phyloP scores from a whole-genome alignment of 345 rosid species.

The Hibiscus trionum region DNA sequence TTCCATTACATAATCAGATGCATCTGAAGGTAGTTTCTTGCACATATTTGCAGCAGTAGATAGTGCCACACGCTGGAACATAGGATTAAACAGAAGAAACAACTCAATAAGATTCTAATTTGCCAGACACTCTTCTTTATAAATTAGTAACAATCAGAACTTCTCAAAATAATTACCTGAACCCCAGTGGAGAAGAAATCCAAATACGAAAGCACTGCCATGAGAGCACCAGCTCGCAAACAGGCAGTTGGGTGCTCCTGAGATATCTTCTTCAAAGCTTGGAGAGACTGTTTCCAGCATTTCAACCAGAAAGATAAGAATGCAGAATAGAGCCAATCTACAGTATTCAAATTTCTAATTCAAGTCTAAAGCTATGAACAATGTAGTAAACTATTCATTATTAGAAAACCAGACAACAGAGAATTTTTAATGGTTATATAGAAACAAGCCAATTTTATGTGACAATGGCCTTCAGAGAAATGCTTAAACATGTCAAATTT shows the following conservation, averaged over 20 bases:
- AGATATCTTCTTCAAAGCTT: conserved; percentile 98
- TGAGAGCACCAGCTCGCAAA: conserved; percentile 95
- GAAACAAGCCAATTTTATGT: background rate
- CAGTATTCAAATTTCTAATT: background rate
- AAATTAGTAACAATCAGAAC: background rate
- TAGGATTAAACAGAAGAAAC: background rate
- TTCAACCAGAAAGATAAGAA: conserved; percentile 8
- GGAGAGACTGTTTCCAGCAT: conserved; percentile 60
- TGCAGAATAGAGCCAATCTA: background rate
- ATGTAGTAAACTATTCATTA: background rate
- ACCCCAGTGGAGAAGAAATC: conserved; percentile 99
- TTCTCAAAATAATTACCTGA: conserved; percentile 47
- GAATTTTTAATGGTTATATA: background rate
- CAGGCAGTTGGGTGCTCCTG: conserved; percentile 99
- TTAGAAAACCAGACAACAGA: background rate
- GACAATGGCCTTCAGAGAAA: background rate
- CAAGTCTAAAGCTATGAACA: background rate
- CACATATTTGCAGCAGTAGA: conserved; percentile 99
- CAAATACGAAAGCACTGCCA: conserved; percentile 97
- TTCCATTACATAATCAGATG: conserved; percentile 99
- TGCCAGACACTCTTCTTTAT: background rate
- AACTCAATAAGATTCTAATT: background rate
- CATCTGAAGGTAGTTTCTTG: conserved; percentile 98
- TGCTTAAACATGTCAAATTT: background rate
- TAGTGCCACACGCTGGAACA: conserved; percentile 79